Evolutionary conservation across 2,329 filamentous ascomycete genomes (phyloP).

Genomic region (Talaromyces rugulosus): DNA sequence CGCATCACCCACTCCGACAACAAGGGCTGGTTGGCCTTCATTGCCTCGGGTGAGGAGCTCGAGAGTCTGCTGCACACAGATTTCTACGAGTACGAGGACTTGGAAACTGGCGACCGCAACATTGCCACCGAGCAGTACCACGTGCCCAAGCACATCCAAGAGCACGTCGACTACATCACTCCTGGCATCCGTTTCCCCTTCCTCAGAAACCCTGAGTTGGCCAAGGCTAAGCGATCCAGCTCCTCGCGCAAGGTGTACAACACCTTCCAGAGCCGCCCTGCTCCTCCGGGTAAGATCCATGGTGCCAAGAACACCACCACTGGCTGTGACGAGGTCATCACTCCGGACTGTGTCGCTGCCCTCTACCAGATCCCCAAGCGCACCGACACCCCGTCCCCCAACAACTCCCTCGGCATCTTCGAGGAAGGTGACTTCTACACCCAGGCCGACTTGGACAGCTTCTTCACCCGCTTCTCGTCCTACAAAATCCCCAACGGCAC

Average conservation of each 20-base stretch:
- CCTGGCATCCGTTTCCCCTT: conserved; percentile 51
- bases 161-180: conserved; percentile 55
- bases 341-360: conserved; percentile 52
- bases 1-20: conserved; percentile 50
- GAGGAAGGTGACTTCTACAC: conserved; percentile 53
- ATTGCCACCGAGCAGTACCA: conserved; percentile 44
- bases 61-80: conserved; percentile 52
- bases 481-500: conserved; percentile 37
- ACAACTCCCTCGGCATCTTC: conserved; percentile 52
- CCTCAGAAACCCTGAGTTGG: conserved; percentile 21
- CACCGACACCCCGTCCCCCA: conserved; percentile 28
- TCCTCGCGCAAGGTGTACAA: not conserved
- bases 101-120: conserved; percentile 22
- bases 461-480: conserved; percentile 44
- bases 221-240: conserved; percentile 9
- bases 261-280: not conserved
- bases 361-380: conserved; percentile 45
- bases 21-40: conserved; percentile 53
- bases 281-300: not conserved
- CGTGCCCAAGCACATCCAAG: conserved; percentile 44
- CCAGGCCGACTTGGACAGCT: conserved; percentile 47
- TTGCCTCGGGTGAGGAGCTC: conserved; percentile 51
- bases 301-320: conserved; percentile 4
- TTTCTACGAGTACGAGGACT: conserved; percentile 50
- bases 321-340: conserved; percentile 53